Evolutionary conservation across 805 yeast genomes (phyloP), one percentile per base, ranked within the genome.

Genomic region (Candida arabinofermentans): DNA sequence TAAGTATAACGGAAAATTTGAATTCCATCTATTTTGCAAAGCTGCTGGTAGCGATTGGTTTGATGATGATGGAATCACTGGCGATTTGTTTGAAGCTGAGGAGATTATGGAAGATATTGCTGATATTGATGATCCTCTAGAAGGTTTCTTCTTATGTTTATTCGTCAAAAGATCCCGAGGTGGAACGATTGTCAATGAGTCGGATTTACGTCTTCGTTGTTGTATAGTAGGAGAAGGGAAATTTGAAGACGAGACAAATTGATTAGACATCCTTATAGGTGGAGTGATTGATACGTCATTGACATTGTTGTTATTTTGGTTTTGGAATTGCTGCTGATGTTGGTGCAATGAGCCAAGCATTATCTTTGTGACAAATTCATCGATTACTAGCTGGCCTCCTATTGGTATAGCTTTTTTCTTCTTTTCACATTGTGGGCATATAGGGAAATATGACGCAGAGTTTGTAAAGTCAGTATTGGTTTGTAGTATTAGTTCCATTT

Each of bases 101-200:
- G 67, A 58, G 6, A 64, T 51, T 13, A 63, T 61, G 3, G 67
- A 60, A 0, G 66, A 57, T 0, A 56, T 53, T 2, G 65, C 69
- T 13, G 65, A 57, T 2, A 55, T 50, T 2, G 60, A 53, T 1
- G 68, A 64, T 4, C 67, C 68, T 18, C 68, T 50, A 3, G 67
- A 61, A 8, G 60, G 55, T 41, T 52, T 62, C 39, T 55, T 55
- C 6, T 40, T 37, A 40, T 59, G 65, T 24, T 37, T 42, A 14
- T 41, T 40, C 33, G 34, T 40, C 8, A 35, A n/a, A 14, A 13
- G 33, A 14, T 21, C 29, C 7, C 34, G 22, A 26, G 33, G 42
- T 16, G 39, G 33, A n/a, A 27, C 13, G n/a, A 36, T 40, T 2
- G 43, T 17, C 5, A 30, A 19, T 7, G 32, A 19, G 24, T 31